Evolutionary conservation across 1,284 basidiomycete genomes (phyloP).

Genomic region (Ceratobasidium sp.): DNA sequence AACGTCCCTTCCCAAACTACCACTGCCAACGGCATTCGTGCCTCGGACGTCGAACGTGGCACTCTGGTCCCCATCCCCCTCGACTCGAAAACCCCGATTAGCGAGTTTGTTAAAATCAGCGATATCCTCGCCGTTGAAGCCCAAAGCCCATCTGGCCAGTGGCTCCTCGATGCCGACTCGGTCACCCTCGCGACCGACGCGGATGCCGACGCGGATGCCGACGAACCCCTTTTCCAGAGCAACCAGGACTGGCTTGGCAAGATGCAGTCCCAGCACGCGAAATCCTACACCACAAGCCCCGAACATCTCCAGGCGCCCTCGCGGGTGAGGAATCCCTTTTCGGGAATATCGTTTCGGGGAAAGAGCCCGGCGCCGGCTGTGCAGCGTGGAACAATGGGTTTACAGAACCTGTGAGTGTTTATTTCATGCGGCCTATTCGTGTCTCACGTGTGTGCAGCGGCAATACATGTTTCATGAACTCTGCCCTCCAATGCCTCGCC

Average conservation of each 20-base stretch:
- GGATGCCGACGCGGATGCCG: conserved; percentile 18
- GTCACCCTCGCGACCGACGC: conserved; percentile 24
- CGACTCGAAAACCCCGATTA: conserved; percentile 17
- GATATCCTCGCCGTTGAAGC: conserved; percentile 36
- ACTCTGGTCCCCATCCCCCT: conserved; percentile 19
- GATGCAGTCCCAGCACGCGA: conserved; percentile 12
- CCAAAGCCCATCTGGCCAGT: conserved; percentile 4
- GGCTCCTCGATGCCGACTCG: conserved; percentile 11
- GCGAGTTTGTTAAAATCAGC: conserved; percentile 20
- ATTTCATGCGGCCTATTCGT: background rate
- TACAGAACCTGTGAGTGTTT: conserved; percentile 80
- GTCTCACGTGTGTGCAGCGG: conserved; percentile 61
- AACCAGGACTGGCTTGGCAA: conserved; percentile 37
- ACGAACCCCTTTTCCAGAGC: conserved; percentile 42
- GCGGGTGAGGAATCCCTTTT: background rate
- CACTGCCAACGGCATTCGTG: conserved; percentile 5
- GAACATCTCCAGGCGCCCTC: conserved; percentile 8
- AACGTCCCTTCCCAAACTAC: conserved; percentile 42
- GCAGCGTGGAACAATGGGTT: conserved; percentile 76
- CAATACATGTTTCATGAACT: conserved; percentile 99
- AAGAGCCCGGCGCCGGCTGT: conserved; percentile 38
- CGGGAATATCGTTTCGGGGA: conserved; percentile 5
- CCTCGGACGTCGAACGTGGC: conserved; percentile 22
- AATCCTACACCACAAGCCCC: background rate
- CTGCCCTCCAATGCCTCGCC: conserved; percentile 93